Base-by-base conservation (phyloP, 441 rosid species). In the Syzygium malaccense region DNA sequence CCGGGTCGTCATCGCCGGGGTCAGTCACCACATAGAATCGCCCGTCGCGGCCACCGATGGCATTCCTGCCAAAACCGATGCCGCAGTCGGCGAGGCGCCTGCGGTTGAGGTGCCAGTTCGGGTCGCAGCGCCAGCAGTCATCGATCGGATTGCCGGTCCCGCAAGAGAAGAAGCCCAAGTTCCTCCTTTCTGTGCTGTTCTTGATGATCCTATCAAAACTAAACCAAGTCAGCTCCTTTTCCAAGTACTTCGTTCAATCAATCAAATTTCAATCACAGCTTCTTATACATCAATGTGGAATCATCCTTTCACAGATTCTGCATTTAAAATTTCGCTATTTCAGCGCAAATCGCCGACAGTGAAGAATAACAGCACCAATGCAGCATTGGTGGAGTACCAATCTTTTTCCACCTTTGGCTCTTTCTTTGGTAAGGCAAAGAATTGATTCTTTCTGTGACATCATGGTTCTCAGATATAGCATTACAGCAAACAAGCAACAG, bases 111-210 rank as follows among this genome's bases (percentile, higher is more conserved):
- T 94, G 95, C 99, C 99, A 97, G 87, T 93, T 92, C 83, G 93
- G 94, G 90, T 96, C 98, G 86, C 99, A 96, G 13, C 98, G 96
- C 99, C 99, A 96, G 90, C 99, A 97, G 90, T 96, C 98, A 55
- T 97, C 99, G 86, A 96, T 95, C 13, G 98, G 99, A 89, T 97
- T 97, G 83, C 99, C 98, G 26, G 98, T 96, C 85, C 97, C 97
- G 68, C 99, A 96, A 9, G 99, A 95, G 93, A 96, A 97, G 92
- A 91, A 96, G 26, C 96, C 98, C 33, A 97, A 87, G 88, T 93
- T 91, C 90, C 99, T 96, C 93, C 99, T 96, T 66, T 94, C 96
- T n/a, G 98, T 95, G 88, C 94, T 93, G 93, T 96, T 96, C 83
- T 90, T 93, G 58, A 93, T 92, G 90, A 94, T 93, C 98, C 99